phyloP scores from a whole-genome alignment of 768 basidiomycete genomes.

The Amanita rubescens region DNA sequence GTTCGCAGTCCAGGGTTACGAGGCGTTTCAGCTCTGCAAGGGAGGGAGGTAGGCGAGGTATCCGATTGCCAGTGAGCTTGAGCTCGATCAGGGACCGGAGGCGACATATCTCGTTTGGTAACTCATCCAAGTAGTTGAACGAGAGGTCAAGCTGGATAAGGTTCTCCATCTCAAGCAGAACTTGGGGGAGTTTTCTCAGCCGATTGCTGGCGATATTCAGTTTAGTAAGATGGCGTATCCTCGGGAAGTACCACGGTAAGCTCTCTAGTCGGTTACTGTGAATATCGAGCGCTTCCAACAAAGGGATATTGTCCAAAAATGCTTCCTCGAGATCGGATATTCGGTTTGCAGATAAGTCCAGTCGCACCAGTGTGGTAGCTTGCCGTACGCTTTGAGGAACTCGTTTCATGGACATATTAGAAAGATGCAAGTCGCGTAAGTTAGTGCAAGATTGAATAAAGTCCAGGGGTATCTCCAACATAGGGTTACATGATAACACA shows the following conservation, averaged over 20 bases:
- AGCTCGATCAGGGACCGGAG: slow-evolving; percentile 64
- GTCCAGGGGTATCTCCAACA: slow-evolving; percentile 93
- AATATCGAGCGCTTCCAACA: slow-evolving; percentile 59
- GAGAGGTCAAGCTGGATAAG: slow-evolving; percentile 88
- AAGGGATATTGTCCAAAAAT: slow-evolving; percentile 66
- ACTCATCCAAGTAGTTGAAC: slow-evolving; percentile 80
- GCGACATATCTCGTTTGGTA: slow-evolving; percentile 75
- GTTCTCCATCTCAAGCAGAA: slow-evolving; percentile 64
- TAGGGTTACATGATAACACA: slow-evolving; percentile 88
- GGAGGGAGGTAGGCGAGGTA: slow-evolving; percentile 62
- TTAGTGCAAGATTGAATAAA: slow-evolving; percentile 86
- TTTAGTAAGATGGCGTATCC: slow-evolving; percentile 59
- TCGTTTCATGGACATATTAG: slow-evolving; percentile 91
- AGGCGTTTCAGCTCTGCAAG: slow-evolving; percentile 52
- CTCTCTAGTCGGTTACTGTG: slow-evolving; percentile 91
- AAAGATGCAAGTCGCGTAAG: slow-evolving; percentile 79
- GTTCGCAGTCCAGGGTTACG: slow-evolving; percentile 69
- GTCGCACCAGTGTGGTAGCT: slow-evolving; percentile 61
- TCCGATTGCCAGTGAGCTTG: slow-evolving; percentile 79
- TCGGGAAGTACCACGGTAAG: slow-evolving; percentile 80
- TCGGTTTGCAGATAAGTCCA: slow-evolving; percentile 89
- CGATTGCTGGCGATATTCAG: slow-evolving; percentile 97
- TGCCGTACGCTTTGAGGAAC: slow-evolving; percentile 81
- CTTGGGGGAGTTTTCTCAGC: slow-evolving; percentile 66
- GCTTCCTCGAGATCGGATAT: slow-evolving; percentile 87